These are phyloP conservation scores for Alternaria alternata DNA, from an alignment of 2,329 filamentous ascomycete genomes.

Conservation along the genomic window DNA sequence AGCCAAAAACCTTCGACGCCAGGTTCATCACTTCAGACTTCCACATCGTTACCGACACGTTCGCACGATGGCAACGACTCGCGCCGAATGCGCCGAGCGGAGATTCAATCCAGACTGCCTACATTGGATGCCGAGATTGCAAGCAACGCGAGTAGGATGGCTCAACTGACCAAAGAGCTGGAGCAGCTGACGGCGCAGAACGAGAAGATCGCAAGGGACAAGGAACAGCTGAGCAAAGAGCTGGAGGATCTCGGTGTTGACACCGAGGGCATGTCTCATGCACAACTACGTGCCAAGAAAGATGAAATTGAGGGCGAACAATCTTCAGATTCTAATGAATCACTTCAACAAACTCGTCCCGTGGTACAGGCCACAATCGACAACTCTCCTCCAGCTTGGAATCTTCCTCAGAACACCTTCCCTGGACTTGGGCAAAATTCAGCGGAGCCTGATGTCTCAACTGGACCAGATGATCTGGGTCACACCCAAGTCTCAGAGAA, in stretches of 20 bases:
- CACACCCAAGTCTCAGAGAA: not conserved
- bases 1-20: slow-evolving; percentile 6
- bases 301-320: slow-evolving; percentile 47
- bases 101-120: slow-evolving; percentile 59
- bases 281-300: slow-evolving; percentile 55
- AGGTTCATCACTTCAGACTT: slow-evolving; percentile 6
- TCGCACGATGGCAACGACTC: slow-evolving; percentile 12
- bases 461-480: not conserved
- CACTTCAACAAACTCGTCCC: not conserved
- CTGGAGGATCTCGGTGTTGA: slow-evolving; percentile 59
- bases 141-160: slow-evolving; percentile 49
- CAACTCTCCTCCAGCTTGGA: not conserved
- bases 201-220: slow-evolving; percentile 52
- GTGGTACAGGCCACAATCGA: not conserved
- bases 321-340: slow-evolving; percentile 16
- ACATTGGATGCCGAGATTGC: slow-evolving; percentile 57
- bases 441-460: not conserved
- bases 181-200: slow-evolving; percentile 51
- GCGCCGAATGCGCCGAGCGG: slow-evolving; percentile 52
- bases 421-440: slow-evolving; percentile 24
- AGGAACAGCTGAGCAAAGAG: slow-evolving; percentile 57
- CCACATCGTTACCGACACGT: not conserved
- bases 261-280: slow-evolving; percentile 56
- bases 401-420: slow-evolving; percentile 7
- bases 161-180: slow-evolving; percentile 56